Conservation (phyloP, 495 filamentous ascomycete species). For the Cairneyella variabilis region DNA sequence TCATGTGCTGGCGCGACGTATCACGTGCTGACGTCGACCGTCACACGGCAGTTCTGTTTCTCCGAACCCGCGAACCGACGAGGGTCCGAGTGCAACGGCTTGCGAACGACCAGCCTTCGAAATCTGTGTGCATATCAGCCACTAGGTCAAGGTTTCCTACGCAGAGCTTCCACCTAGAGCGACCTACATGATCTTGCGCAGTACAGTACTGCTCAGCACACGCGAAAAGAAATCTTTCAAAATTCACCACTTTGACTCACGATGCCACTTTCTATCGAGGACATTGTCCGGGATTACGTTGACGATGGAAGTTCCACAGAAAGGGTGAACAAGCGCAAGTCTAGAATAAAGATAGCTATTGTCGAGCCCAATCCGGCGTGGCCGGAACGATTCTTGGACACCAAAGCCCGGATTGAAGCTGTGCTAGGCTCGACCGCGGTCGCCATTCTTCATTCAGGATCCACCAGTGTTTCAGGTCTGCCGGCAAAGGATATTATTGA, state of each 20-base stretch:
- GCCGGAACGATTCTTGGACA: slow-evolving; percentile 31
- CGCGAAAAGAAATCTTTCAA: neutral
- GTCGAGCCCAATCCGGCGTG: slow-evolving; percentile 39
- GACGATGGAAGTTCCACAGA: neutral
- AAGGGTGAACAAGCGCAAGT: neutral
- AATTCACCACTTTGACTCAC: neutral
- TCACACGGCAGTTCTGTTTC: no score
- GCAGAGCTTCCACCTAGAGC: no score
- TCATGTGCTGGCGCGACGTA: no score
- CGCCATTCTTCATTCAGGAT: slow-evolving; percentile 35
- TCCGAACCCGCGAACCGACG: no score
- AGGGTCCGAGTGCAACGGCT: no score
- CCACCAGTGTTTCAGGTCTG: slow-evolving; percentile 44
- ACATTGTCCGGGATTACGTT: neutral
- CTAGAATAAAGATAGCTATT: slow-evolving; percentile 27
- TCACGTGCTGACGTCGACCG: no score
- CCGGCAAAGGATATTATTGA: slow-evolving; percentile 47
- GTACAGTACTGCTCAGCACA: neutral
- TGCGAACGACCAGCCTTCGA: no score
- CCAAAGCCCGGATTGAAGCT: neutral
- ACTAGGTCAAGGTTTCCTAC: no score
- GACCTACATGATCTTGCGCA: neutral
- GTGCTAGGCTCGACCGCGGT: neutral
- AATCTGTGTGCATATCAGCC: no score
- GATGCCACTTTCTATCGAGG: neutral